These are phyloP conservation scores for Myochromella boudieri DNA, from an alignment of 768 basidiomycete species.

Conservation along the genomic window DNA sequence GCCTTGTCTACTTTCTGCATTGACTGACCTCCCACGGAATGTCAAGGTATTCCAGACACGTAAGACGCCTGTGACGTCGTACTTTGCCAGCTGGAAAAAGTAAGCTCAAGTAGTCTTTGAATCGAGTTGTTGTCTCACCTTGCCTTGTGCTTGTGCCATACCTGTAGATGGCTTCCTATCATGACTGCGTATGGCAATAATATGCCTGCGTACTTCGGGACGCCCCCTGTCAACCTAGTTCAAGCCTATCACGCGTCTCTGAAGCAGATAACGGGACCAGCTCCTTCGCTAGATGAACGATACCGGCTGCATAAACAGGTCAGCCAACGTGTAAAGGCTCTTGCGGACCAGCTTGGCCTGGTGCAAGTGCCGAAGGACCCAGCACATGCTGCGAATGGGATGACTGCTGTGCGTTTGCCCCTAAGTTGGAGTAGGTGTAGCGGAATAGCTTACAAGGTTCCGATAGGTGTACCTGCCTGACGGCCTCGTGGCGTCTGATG, in stretches of 20 bases:
- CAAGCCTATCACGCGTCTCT: constrained; percentile 83
- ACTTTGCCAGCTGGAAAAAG: constrained; percentile 88
- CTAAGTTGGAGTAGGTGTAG: not conserved
- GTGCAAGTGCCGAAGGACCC: constrained; percentile 58
- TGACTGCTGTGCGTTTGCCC: constrained; percentile 64
- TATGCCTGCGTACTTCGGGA: constrained; percentile 81
- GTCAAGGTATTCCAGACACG: constrained; percentile 53
- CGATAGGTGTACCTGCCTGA: constrained; percentile 69
- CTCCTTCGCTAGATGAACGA: constrained; percentile 66
- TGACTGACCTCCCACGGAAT: not conserved
- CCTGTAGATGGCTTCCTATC: constrained; percentile 73
- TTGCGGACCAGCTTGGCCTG: constrained; percentile 64
- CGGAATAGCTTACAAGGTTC: not conserved
- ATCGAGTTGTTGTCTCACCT: not conserved
- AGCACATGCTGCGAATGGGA: constrained; percentile 74
- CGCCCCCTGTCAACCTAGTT: constrained; percentile 85
- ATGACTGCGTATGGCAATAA: constrained; percentile 84
- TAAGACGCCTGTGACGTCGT: constrained; percentile 59
- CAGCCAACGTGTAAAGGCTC: constrained; percentile 61
- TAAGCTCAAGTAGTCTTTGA: constrained; percentile 20
- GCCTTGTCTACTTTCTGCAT: not conserved
- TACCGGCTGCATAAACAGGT: constrained; percentile 68
- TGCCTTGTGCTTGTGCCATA: not conserved
- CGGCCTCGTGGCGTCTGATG: constrained; percentile 62
- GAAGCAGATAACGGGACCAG: constrained; percentile 54